Evolutionary conservation across 352 stramenopile species (phyloP).

Genomic region (Globisporangium ultimum): DNA sequence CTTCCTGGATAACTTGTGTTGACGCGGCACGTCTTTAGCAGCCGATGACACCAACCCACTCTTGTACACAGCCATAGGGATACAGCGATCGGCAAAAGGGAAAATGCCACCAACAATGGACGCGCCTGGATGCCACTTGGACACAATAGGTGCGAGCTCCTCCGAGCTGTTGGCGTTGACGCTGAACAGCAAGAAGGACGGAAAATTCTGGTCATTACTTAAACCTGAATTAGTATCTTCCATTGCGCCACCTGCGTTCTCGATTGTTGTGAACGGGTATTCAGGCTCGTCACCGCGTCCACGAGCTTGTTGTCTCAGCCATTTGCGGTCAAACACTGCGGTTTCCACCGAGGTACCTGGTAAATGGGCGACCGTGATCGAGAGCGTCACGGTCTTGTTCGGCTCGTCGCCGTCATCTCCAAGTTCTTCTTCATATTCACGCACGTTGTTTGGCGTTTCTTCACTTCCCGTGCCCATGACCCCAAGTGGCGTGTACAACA

Average conservation of each 20-base stretch:
- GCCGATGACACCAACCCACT: not conserved
- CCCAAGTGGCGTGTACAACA: slow-evolving; percentile 31
- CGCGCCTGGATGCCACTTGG: slow-evolving; percentile 32
- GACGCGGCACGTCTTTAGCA: not conserved
- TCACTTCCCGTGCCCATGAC: slow-evolving; percentile 16
- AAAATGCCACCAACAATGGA: slow-evolving; percentile 42
- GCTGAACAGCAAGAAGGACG: slow-evolving; percentile 59
- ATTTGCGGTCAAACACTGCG: slow-evolving; percentile 48
- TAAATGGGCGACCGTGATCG: slow-evolving; percentile 45
- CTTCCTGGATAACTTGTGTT: slow-evolving; percentile 9
- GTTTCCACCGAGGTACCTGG: slow-evolving; percentile 40
- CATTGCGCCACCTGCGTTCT: not conserved
- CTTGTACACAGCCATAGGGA: slow-evolving; percentile 24
- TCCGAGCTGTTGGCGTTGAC: slow-evolving; percentile 45
- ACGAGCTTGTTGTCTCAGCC: slow-evolving; percentile 36
- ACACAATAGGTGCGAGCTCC: slow-evolving; percentile 31
- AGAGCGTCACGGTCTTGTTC: slow-evolving; percentile 17
- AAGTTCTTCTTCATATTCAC: slow-evolving; percentile 10
- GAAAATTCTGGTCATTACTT: not conserved
- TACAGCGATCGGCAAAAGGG: slow-evolving; percentile 30
- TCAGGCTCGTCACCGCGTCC: slow-evolving; percentile 24
- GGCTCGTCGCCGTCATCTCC: slow-evolving; percentile 6
- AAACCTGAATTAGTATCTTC: not conserved
- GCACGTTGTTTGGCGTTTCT: not conserved
- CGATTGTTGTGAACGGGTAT: slow-evolving; percentile 26